phyloP scores from a whole-genome alignment of 2,329 filamentous ascomycete genomes.

The Teratosphaeriaceae sp. region DNA sequence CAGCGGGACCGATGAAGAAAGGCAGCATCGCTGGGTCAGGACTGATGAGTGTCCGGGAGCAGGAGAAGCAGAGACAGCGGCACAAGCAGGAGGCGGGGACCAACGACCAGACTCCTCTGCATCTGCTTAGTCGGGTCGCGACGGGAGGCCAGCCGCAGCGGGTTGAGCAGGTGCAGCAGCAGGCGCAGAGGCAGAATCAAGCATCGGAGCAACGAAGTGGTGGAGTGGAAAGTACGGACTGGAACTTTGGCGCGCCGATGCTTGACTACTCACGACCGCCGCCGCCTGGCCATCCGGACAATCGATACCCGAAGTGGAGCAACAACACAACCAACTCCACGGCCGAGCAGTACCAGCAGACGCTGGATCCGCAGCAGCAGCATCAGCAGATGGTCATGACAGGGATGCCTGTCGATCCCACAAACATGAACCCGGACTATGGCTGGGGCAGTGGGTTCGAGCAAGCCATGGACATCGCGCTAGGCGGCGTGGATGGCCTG shows the following conservation, averaged over 20 bases:
- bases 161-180: too few relatives aligned
- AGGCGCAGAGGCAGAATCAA: constrained; percentile 9
- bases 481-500: constrained; percentile 26
- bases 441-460: constrained; percentile 30
- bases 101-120: constrained; percentile 9
- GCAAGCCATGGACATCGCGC: constrained; percentile 30
- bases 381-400: background rate
- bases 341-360: constrained; percentile 5
- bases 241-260: constrained; percentile 19
- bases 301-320: constrained; percentile 7
- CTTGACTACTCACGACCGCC: constrained; percentile 15
- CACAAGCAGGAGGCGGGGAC: background rate
- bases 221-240: constrained; percentile 5
- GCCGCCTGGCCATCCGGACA: constrained; percentile 13
- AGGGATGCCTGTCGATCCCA: constrained; percentile 10
- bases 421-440: constrained; percentile 17
- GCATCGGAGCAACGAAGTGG: constrained; percentile 5
- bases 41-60: constrained; percentile 1
- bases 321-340: constrained; percentile 3
- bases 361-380: constrained; percentile 3
- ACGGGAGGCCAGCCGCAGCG: constrained; percentile 5
- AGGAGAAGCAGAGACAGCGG: background rate
- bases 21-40: too few relatives aligned
- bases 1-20: constrained; percentile 7
- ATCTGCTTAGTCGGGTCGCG: constrained; percentile 11